Conservation (phyloP, 768 basidiomycete genomes). For the Leccinum broughii region DNA sequence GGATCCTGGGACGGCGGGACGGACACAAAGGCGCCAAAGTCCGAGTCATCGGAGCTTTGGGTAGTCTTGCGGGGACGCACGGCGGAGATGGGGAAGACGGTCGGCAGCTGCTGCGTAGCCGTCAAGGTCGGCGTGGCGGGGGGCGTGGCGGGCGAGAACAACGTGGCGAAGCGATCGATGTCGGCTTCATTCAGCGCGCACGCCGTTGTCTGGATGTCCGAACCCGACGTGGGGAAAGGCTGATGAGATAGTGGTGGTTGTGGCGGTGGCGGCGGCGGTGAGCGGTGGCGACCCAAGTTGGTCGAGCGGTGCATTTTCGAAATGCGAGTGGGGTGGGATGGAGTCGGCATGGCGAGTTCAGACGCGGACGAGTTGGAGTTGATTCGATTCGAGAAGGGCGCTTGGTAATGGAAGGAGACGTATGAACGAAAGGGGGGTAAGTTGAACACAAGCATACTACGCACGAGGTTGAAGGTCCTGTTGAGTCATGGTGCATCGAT, state of each 20-base stretch:
- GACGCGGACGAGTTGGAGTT: too few relatives aligned
- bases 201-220: background rate
- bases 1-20: constrained; percentile 57
- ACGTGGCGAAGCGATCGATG: constrained; percentile 42
- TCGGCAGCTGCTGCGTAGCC: background rate
- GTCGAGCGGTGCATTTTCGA: too few relatives aligned
- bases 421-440: too few relatives aligned
- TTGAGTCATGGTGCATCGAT: too few relatives aligned
- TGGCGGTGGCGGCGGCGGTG: too few relatives aligned
- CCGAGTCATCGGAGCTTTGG: constrained; percentile 41
- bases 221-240: background rate
- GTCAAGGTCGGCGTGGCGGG: constrained; percentile 25
- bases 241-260: background rate
- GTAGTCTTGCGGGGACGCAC: constrained; percentile 15
- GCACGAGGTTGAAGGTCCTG: too few relatives aligned
- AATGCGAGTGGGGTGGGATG: too few relatives aligned
- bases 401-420: too few relatives aligned
- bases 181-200: constrained; percentile 27
- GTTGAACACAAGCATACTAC: too few relatives aligned
- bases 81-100: background rate
- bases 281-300: too few relatives aligned
- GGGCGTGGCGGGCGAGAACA: constrained; percentile 44
- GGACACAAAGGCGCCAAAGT: constrained; percentile 64
- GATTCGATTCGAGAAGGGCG: too few relatives aligned
- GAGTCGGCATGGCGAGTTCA: too few relatives aligned